Evolutionary conservation across 2,329 filamentous ascomycete genomes (phyloP).

Genomic region (Hawksworthiomyces lignivorus): DNA sequence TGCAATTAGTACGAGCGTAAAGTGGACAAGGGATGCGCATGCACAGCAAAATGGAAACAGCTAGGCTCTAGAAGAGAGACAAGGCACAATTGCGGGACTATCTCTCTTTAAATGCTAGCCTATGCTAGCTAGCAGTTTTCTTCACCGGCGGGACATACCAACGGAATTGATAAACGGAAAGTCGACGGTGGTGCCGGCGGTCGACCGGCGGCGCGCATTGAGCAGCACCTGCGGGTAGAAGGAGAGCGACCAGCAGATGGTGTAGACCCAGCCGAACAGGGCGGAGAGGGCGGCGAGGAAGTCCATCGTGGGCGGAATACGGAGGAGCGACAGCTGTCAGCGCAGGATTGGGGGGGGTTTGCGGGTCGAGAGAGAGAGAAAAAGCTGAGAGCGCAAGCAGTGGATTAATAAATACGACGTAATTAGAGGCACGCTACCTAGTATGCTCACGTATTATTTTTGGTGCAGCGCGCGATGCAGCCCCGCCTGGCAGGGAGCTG

Average conservation of each 20-base stretch:
- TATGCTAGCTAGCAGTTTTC: too few relatives aligned
- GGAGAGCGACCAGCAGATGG: constrained; percentile 71
- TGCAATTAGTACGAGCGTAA: too few relatives aligned
- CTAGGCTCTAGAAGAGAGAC: too few relatives aligned
- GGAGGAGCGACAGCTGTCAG: background rate
- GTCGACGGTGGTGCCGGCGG: constrained; percentile 77
- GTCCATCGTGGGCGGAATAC: constrained; percentile 8
- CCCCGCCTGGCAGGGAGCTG: background rate
- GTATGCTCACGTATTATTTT: too few relatives aligned
- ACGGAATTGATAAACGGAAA: constrained; percentile 70
- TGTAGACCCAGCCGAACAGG: constrained; percentile 69
- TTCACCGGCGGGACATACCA: constrained; percentile 36
- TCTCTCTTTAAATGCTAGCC: too few relatives aligned
- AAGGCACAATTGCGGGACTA: too few relatives aligned
- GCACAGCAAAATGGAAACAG: too few relatives aligned
- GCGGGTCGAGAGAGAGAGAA: too few relatives aligned
- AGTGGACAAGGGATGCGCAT: too few relatives aligned
- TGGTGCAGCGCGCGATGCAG: background rate
- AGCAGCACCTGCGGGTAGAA: constrained; percentile 88
- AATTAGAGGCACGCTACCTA: too few relatives aligned
- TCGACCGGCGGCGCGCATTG: constrained; percentile 70
- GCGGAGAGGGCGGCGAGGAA: constrained; percentile 44
- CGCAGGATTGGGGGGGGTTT: too few relatives aligned
- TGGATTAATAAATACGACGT: too few relatives aligned
- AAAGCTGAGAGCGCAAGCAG: background rate